Evolutionary conservation across 1,284 basidiomycete species (phyloP).

Genomic region (Tilletia setariae): DNA sequence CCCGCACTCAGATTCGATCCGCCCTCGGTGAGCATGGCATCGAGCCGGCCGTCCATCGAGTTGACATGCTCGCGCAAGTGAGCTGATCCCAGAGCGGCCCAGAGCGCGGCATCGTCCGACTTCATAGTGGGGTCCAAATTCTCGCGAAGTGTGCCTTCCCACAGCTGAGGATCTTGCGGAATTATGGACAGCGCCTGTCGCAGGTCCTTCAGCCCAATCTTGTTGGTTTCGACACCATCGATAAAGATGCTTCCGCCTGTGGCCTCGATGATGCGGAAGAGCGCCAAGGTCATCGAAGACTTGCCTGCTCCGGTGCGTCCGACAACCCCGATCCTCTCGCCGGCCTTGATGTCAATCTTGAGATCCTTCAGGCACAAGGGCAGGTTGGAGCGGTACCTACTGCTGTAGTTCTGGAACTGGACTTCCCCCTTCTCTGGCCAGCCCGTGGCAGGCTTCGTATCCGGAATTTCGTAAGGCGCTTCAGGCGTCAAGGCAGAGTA

Average conservation of each 20-base stretch:
- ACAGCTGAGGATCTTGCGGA: slow-evolving; percentile 71
- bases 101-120: slow-evolving; percentile 70
- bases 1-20: slow-evolving; percentile 76
- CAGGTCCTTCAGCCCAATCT: slow-evolving; percentile 75
- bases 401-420: slow-evolving; percentile 75
- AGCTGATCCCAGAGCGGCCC: slow-evolving; percentile 74
- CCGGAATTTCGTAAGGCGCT: slow-evolving; percentile 61
- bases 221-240: slow-evolving; percentile 77
- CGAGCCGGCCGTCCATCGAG: slow-evolving; percentile 68
- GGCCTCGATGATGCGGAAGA: slow-evolving; percentile 63
- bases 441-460: slow-evolving; percentile 47
- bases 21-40: slow-evolving; percentile 73
- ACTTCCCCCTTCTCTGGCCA: slow-evolving; percentile 79
- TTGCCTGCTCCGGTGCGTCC: slow-evolving; percentile 93
- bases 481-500: slow-evolving; percentile 74
- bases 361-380: slow-evolving; percentile 75
- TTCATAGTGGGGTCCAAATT: slow-evolving; percentile 75
- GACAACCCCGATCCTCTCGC: slow-evolving; percentile 70
- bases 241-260: slow-evolving; percentile 73
- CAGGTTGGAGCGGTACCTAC: slow-evolving; percentile 76
- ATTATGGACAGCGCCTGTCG: slow-evolving; percentile 71
- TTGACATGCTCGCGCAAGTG: slow-evolving; percentile 70
- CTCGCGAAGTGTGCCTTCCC: slow-evolving; percentile 79
- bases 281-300: slow-evolving; percentile 66
- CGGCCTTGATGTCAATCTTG: slow-evolving; percentile 64